Base-by-base conservation (phyloP, 176 grass and related monocot genomes). In the Musa acuminata region DNA sequence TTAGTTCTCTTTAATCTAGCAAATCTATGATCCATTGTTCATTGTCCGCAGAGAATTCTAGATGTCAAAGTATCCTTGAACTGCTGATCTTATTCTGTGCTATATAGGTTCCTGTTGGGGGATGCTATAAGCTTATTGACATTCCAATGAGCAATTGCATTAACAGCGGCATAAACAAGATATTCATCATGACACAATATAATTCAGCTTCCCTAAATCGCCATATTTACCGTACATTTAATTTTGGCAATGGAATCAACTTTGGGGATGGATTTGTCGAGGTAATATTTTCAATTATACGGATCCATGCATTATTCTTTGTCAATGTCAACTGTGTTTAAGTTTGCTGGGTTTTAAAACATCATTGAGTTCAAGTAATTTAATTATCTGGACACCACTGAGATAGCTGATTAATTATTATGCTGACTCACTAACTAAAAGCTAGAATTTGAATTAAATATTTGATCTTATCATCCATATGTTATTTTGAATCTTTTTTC, bases 91-190 rank as follows among this genome's bases (percentile, higher is more conserved):
- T 3, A 19, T 51, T 51, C 8, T 22, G 43, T 52, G 72, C 76
- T 67, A 17, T 76, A 43, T 23, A 89, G 90, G 90, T 93, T 63
- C 90, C 90, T 52, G 24, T 93, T 63, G 84, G 87, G 74, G 90
- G 90, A 75, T 85, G 87, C 75, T 93, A 93, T 71, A 84, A 82
- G 81, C 76, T 93, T 19, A 83, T 93, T 21, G 90, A 93, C 48
- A 79, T 89, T 71, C 87, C 90, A 1, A 89, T 93, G 87, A 93
- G 90, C 79, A 93, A 93, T 64, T 93, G 90, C 74, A 86, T 93
- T 52, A 89, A 93, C 55, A 87, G 87, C 62, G 87, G 84, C 55
- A 89, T 89, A 70, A 93, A 89, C 71, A 93, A 93, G 71, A 89
- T 93, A 81, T 89, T 89, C 51, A 82, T 93, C 26, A 87, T 93